Conservation (phyloP, 2,329 filamentous ascomycete genomes). For the Aureobasidium namibiae region DNA sequence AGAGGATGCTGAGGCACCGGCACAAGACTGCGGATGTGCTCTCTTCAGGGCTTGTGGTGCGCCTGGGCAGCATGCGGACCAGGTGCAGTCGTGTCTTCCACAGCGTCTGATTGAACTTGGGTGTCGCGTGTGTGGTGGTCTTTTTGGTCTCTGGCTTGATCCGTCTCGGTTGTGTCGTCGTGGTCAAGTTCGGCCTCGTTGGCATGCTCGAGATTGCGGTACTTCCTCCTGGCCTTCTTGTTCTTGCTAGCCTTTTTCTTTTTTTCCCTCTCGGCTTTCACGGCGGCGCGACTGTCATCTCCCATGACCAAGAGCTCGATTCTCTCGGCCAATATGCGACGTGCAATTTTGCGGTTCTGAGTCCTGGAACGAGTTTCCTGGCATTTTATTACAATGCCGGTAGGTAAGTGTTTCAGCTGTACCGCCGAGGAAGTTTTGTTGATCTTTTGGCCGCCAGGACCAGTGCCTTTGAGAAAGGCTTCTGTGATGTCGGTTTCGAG, state of each 20-base stretch:
- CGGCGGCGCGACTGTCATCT: constrained; percentile 54
- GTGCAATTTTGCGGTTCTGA: constrained; percentile 81
- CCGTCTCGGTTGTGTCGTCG: neutral
- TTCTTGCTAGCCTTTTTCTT: constrained; percentile 65
- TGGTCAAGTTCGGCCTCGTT: constrained; percentile 18
- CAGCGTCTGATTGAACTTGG: neutral
- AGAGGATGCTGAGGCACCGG: neutral
- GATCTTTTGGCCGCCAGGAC: constrained; percentile 94
- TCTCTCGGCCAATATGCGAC: constrained; percentile 65
- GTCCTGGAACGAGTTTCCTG: constrained; percentile 81
- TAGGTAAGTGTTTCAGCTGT: constrained; percentile 82
- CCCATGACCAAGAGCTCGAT: constrained; percentile 71
- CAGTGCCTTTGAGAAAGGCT: constrained; percentile 80
- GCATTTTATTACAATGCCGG: constrained; percentile 86
- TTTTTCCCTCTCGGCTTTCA: constrained; percentile 55
- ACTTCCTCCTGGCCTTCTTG: constrained; percentile 81
- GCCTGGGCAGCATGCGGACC: neutral
- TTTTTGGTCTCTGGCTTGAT: neutral
- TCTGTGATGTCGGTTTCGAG: constrained; percentile 75
- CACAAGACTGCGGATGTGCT: neutral
- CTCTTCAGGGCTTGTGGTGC: neutral
- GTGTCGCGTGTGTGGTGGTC: neutral
- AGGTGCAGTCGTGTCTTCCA: neutral
- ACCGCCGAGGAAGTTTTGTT: constrained; percentile 97
- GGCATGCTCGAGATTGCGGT: constrained; percentile 51